Percentiles rank a stretch among this genome's conserved stretches.
phyloP scores from a whole-genome alignment of 2,329 filamentous ascomycete genomes.

The Periconia digitata region DNA sequence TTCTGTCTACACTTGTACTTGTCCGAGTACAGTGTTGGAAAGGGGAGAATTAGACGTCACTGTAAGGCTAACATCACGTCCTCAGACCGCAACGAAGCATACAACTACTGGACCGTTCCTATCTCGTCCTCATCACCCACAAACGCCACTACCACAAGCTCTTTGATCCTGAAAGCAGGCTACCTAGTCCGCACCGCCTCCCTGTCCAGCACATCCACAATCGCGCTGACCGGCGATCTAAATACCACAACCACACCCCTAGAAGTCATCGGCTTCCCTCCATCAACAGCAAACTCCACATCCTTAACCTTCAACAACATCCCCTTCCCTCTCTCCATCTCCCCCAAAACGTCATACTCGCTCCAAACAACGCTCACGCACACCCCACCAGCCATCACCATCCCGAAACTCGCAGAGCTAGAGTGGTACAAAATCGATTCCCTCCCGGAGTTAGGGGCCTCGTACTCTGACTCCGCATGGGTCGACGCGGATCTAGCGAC shows the following conservation, averaged over 20 bases:
- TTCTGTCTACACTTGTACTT: slow-evolving; percentile 11
- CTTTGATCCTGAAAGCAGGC: slow-evolving; percentile 63
- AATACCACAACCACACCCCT: slow-evolving; percentile 65
- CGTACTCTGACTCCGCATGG: slow-evolving; percentile 73
- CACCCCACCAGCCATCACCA: slow-evolving; percentile 49
- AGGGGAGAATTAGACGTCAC: no score
- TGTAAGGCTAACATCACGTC: slow-evolving; percentile 6
- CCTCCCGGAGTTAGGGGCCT: slow-evolving; percentile 66
- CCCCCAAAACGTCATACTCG: slow-evolving; percentile 40
- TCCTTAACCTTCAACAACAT: slow-evolving; percentile 64
- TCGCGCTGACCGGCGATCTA: slow-evolving; percentile 70
- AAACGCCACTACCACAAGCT: slow-evolving; percentile 29
- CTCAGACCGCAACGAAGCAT: slow-evolving; percentile 65
- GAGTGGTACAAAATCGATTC: slow-evolving; percentile 71
- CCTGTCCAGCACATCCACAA: slow-evolving; percentile 53
- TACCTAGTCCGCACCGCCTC: slow-evolving; percentile 66
- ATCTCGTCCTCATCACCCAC: slow-evolving; percentile 40
- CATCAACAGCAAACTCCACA: slow-evolving; percentile 42
- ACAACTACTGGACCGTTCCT: slow-evolving; percentile 67
- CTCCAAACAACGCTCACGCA: slow-evolving; percentile 58
- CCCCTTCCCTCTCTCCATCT: slow-evolving; percentile 29
- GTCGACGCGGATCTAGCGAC: slow-evolving; percentile 57
- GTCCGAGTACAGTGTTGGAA: no score
- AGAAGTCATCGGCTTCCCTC: slow-evolving; percentile 66
- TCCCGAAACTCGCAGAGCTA: slow-evolving; percentile 62